A percentile compares a stretch with the other conserved stretches of the same genome.
Conservation (phyloP, 345 rosid species). For the Eucalyptus urophylla region DNA sequence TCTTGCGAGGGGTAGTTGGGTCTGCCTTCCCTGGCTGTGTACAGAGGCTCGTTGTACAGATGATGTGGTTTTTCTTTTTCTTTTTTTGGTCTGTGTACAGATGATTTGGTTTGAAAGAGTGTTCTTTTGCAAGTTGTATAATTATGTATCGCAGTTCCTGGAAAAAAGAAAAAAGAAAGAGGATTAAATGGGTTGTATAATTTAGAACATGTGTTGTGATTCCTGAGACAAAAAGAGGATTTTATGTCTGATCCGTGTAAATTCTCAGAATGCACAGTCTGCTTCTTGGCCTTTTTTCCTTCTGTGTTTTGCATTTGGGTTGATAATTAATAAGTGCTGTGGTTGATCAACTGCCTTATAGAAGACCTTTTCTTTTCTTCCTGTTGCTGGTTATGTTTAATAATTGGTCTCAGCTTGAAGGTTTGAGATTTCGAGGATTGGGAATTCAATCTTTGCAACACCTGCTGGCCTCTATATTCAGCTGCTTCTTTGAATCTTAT, state of each 20-base stretch:
- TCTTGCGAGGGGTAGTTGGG: neutral
- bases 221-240: neutral
- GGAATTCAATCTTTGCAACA: neutral
- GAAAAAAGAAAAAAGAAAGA: no score
- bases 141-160: neutral
- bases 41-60: neutral
- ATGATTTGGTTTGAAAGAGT: neutral
- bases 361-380: neutral
- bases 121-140: neutral
- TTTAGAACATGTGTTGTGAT: neutral
- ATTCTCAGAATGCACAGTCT: neutral
- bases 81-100: neutral
- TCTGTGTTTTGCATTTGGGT: neutral
- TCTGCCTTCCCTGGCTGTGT: neutral
- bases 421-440: neutral
- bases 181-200: neutral
- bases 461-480: neutral
- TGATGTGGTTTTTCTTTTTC: neutral
- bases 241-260: neutral
- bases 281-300: neutral
- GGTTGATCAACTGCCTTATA: neutral
- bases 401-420: neutral
- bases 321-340: neutral
- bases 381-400: neutral
- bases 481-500: neutral